Evolutionary conservation across 805 yeast species (phyloP), one percentile per base, ranked within the genome.

Genomic region (Saturnispora dispora): DNA sequence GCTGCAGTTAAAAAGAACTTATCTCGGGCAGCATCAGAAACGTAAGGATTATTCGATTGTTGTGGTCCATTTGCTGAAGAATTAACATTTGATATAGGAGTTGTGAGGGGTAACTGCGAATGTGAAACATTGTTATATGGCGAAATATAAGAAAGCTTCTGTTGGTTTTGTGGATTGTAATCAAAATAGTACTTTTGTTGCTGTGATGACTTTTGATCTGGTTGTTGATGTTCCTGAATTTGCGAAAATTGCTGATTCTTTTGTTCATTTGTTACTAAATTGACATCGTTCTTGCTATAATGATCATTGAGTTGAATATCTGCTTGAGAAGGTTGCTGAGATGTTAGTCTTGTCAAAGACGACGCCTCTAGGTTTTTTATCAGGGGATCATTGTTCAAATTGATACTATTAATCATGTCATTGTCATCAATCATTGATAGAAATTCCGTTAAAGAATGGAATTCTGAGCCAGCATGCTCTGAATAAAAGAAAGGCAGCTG

Each of bases 1-100:
- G 97, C 97, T 0, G 98, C 98, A 0, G 97, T 91, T 46, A 91
- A 70, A 70, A 91, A 90, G 68, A 91, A 91, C 66, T 89, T 89
- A 63, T 90, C 97, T 56, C 88, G 76, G 1, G 96, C 96, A 2
- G 93, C 82, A 51, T 86, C 91, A 0, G 83, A 77, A 4, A 79
- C 73, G 39, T 60, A 59, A 5, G 72, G 52, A 33, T 37, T 51
- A 22, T 51, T 45, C 17, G 39, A 37, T 7, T 57, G 36, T 41
- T 52, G 50, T 46, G n/a, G 32, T 9, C 22, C 41, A 23, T 35
- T 23, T 9, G 48, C 30, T 33, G 27, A 23, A 13, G 30, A 15
- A 17, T 22, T 35, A 23, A 18, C 15, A 35, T 45, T 45, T 20
- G 18, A 18, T 10, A 20, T 15, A 17, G 41, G 10, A 18, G 41